phyloP scores from a whole-genome alignment of 2,329 filamentous ascomycete genomes.

The Zymoseptoria brevis region DNA sequence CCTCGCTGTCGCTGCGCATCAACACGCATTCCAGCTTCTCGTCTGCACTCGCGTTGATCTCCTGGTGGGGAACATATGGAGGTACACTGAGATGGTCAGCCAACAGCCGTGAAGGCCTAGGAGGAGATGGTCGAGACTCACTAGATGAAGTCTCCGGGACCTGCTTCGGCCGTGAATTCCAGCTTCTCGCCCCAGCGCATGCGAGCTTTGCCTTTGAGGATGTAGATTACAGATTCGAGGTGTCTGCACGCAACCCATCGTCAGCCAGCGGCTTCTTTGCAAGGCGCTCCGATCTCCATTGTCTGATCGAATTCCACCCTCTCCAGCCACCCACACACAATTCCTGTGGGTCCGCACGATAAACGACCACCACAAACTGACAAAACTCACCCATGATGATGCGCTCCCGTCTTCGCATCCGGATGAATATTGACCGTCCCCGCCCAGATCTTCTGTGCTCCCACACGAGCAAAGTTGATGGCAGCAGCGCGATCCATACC shows the following conservation, averaged over 20 bases:
- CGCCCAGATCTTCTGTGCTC: slow-evolving; percentile 40
- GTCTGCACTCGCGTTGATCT: slow-evolving; percentile 38
- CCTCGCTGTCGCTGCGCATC: slow-evolving; percentile 37
- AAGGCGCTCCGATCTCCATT: neutral
- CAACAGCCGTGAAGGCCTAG: no score
- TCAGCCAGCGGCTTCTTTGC: neutral
- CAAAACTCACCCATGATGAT: neutral
- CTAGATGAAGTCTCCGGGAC: slow-evolving; percentile 42
- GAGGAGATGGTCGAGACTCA: slow-evolving; percentile 7
- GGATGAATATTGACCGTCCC: slow-evolving; percentile 39
- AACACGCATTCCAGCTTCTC: slow-evolving; percentile 39
- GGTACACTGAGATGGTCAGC: neutral
- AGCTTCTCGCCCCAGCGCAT: slow-evolving; percentile 41
- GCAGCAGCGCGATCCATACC: slow-evolving; percentile 40
- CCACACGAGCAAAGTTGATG: slow-evolving; percentile 38
- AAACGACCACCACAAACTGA: neutral
- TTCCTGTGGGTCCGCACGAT: neutral
- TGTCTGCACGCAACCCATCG: slow-evolving; percentile 34
- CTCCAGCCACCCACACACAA: neutral
- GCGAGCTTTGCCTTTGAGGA: slow-evolving; percentile 37
- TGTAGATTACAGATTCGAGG: slow-evolving; percentile 40
- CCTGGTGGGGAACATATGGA: slow-evolving; percentile 34
- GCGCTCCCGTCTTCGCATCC: slow-evolving; percentile 37
- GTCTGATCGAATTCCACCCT: neutral
- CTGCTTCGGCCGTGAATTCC: slow-evolving; percentile 40